A percentile compares a stretch with the other conserved stretches of the same genome.
These are phyloP conservation scores for Cinnamomum micranthum DNA, from an alignment of 164 flowering plant species.

Conservation along the genomic window DNA sequence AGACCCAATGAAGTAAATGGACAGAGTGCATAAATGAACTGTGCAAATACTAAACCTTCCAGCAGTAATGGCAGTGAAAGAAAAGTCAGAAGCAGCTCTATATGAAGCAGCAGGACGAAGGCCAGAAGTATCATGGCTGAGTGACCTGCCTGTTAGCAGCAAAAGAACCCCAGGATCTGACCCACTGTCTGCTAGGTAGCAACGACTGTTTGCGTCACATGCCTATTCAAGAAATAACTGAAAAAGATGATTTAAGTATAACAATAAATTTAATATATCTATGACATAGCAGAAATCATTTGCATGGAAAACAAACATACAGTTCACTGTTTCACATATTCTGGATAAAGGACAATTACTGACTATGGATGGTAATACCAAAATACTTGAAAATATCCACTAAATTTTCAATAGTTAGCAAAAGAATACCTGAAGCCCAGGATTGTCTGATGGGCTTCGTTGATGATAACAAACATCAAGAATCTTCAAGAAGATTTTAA, in stretches of 20 bases:
- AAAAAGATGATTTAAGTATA: conserved; percentile 24
- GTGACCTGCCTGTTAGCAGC: conserved; percentile 83
- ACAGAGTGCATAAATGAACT: background rate
- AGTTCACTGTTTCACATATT: background rate
- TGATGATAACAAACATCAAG: no score
- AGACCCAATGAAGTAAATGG: background rate
- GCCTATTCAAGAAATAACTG: conserved; percentile 49
- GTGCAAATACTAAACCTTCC: conserved; percentile 52
- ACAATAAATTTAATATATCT: conserved; percentile 3
- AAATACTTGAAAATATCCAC: background rate
- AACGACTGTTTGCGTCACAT: conserved; percentile 88
- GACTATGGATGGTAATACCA: background rate
- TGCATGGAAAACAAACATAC: background rate
- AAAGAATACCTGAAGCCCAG: conserved; percentile 73
- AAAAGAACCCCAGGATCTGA: conserved; percentile 69
- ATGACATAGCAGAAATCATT: background rate
- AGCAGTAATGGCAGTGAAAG: conserved; percentile 29
- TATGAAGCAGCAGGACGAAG: conserved; percentile 81
- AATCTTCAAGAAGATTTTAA: no score
- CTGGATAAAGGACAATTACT: background rate
- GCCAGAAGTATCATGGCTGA: conserved; percentile 93
- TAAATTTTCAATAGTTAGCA: background rate
- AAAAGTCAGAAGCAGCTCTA: conserved; percentile 51
- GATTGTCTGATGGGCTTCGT: conserved; percentile 37
- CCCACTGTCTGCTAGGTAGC: conserved; percentile 82